Evolutionary conservation across 148 eudicot genomes (phyloP).

Genomic region (Vaccinium vitisidaea): DNA sequence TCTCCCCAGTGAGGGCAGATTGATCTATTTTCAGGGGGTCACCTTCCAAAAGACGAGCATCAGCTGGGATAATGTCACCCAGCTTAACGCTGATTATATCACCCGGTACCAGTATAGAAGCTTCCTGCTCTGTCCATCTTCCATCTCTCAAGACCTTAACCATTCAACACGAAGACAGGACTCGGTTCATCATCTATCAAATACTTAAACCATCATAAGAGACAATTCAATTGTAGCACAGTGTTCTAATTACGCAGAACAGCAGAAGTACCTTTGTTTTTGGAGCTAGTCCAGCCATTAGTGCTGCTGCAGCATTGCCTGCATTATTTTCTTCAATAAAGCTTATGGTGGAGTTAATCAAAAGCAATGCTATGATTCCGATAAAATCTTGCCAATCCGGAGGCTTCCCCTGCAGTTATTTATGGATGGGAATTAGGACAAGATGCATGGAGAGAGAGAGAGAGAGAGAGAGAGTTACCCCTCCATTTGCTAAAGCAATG

Average conservation of each 20-base stretch:
- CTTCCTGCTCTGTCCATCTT: slow-evolving; percentile 63
- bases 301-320: slow-evolving; percentile 81
- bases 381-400: slow-evolving; percentile 86
- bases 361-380: slow-evolving; percentile 52
- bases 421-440: neutral
- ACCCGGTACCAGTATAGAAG: slow-evolving; percentile 70
- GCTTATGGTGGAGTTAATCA: slow-evolving; percentile 81
- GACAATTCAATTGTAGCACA: neutral
- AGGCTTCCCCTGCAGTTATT: slow-evolving; percentile 54
- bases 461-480: slow-evolving; percentile 30
- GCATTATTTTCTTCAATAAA: slow-evolving; percentile 81
- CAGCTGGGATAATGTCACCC: slow-evolving; percentile 81
- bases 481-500: slow-evolving; percentile 79
- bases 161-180: slow-evolving; percentile 4
- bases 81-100: slow-evolving; percentile 71
- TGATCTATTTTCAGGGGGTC: slow-evolving; percentile 81
- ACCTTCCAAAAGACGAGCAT: slow-evolving; percentile 77
- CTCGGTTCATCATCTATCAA: slow-evolving; percentile 5
- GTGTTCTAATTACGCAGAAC: neutral
- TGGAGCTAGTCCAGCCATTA: slow-evolving; percentile 90
- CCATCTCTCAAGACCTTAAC: slow-evolving; percentile 59
- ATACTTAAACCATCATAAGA: neutral
- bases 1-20: slow-evolving; percentile 89
- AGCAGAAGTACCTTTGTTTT: slow-evolving; percentile 53
- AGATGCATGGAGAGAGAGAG: neutral